Base-by-base conservation (phyloP, 495 filamentous ascomycete genomes). In the Aspergillus biplanus region DNA sequence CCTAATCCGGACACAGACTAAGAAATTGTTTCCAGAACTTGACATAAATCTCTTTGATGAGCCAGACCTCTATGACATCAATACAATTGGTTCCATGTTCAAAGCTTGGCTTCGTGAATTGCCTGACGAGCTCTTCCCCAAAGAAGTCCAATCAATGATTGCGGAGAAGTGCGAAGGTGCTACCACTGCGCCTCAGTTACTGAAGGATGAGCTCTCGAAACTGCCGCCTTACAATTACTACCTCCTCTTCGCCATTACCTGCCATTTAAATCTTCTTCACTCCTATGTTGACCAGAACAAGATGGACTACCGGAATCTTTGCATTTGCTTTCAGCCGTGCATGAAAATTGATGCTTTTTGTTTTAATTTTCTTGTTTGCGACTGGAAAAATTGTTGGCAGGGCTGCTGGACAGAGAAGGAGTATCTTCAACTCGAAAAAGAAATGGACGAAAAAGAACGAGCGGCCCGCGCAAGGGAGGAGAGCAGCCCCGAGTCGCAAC, bases 321-420 rank as follows among this genome's bases (percentile, higher is more conserved):
- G 90, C 77, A 93, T 96, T 65, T 97, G 93, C 80, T 96, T 97
- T 77, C 91, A 95, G 79, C 93, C 93, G 5, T 95, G 90, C 75
- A 89, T 97, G 83, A 93, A 91, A 68, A 93, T 97, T 48, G 92
- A 97, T 71, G 83, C 86, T 5, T 93, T 90, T 70, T 94, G 90
- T 77, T 97, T 97, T 82, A 88, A 92, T 55, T 96, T 94, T 69
- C 82, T 97, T 34, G 91, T 97, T 35, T 89, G 90, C 68, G 88
- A 97, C 73, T 97, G 93, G 93, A 85, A 90, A 64, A 88, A 93
- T 52, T 97, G 93, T 78, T 97, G 92, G 92, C 92, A 94, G 70
- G 93, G 93, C 3, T 97, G 93, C 80, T 92, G 86, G 82, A 96
- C 89, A n/a, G 93, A 97, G 71, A 89, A 90, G 62, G 86, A 87